phyloP scores from a whole-genome alignment of 176 grass and related monocot genomes.

The Eragrostis nindensis region DNA sequence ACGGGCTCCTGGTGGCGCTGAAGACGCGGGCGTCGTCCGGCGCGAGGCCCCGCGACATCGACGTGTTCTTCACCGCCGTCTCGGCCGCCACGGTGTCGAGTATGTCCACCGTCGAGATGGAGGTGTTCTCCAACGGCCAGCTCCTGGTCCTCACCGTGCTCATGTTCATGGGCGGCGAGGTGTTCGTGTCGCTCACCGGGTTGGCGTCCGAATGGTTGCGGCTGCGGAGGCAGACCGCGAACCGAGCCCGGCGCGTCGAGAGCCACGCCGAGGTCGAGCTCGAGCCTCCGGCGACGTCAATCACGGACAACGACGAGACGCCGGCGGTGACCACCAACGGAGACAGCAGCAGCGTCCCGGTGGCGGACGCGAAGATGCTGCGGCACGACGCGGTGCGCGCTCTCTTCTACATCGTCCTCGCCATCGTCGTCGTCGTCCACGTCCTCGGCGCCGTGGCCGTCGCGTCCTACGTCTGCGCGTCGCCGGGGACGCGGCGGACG shows the following conservation, averaged over 20 bases:
- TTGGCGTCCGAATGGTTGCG: slow-evolving; percentile 41
- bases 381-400: slow-evolving; percentile 38
- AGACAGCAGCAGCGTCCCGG: not conserved
- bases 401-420: slow-evolving; percentile 47
- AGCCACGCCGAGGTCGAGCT: slow-evolving; percentile 25
- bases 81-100: slow-evolving; percentile 76
- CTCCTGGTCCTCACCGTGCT: slow-evolving; percentile 55
- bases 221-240: slow-evolving; percentile 16
- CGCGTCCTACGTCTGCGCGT: slow-evolving; percentile 28
- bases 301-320: not conserved
- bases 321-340: not conserved
- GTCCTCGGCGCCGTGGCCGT: slow-evolving; percentile 37
- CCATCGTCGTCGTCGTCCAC: slow-evolving; percentile 49
- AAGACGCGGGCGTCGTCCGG: not conserved
- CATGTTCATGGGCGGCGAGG: slow-evolving; percentile 65
- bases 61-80: slow-evolving; percentile 66
- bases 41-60: slow-evolving; percentile 31
- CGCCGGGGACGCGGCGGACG: slow-evolving; percentile 39
- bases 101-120: slow-evolving; percentile 79
- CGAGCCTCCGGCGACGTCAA: not conserved
- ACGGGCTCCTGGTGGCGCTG: slow-evolving; percentile 32
- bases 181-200: slow-evolving; percentile 53
- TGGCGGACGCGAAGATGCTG: slow-evolving; percentile 13
- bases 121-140: slow-evolving; percentile 69
- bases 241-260: slow-evolving; percentile 7